Evolutionary conservation across 2,329 filamentous ascomycete genomes (phyloP).

Genomic region (Diaporthe batatas): DNA sequence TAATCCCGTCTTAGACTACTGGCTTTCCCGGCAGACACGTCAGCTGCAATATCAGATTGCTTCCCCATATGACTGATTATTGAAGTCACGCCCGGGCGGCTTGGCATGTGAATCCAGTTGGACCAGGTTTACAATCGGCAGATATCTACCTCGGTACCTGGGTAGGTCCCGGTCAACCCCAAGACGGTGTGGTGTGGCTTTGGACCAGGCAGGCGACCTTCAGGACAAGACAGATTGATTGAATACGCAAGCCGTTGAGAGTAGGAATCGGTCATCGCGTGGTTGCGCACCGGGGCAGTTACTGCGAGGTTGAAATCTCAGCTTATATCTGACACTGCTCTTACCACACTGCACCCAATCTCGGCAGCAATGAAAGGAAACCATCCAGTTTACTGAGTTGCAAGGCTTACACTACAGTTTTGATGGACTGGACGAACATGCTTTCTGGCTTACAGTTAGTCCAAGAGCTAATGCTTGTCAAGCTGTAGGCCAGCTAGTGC

Average conservation of each 20-base stretch:
- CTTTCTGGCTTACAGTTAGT: not conserved
- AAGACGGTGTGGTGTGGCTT: too few species aligned
- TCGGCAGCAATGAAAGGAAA: not conserved
- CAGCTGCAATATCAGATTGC: constrained; percentile 36
- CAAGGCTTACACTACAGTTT: not conserved
- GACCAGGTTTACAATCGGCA: not conserved
- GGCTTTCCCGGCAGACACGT: constrained; percentile 37
- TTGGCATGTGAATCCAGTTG: not conserved
- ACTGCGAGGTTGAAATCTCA: not conserved
- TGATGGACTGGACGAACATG: not conserved
- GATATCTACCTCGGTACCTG: too few species aligned
- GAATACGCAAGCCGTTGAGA: not conserved
- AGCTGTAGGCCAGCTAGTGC: constrained; percentile 2
- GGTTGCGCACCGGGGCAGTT: not conserved
- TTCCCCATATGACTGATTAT: constrained; percentile 38
- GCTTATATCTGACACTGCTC: not conserved
- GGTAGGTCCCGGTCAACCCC: too few species aligned
- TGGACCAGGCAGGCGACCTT: not conserved
- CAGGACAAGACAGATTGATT: not conserved
- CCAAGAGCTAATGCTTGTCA: not conserved
- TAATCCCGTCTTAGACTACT: constrained; percentile 13
- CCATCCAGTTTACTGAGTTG: not conserved
- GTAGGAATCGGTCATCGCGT: not conserved
- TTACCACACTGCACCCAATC: too few species aligned
- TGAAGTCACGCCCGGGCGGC: not conserved